Conservation (phyloP, 768 basidiomycete species). For the Pisolithus sp. region DNA sequence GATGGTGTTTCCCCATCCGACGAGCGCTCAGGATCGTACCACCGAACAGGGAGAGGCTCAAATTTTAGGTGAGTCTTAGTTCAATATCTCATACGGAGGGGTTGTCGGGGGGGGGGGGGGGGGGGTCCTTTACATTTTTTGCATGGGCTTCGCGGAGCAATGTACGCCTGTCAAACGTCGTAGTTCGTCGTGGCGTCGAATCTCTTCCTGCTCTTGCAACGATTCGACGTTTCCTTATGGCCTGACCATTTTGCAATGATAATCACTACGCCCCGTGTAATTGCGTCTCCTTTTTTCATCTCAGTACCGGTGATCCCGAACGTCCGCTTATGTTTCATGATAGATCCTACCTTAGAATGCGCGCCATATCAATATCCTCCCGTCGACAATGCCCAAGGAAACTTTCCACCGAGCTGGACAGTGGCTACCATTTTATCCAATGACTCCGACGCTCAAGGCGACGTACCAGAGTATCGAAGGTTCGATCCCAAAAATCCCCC, state of each 20-base stretch:
- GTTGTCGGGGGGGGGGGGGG: too few species aligned
- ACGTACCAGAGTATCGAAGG: conserved; percentile 35
- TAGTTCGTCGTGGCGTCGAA: too few species aligned
- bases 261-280: neutral
- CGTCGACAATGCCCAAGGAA: conserved; percentile 20
- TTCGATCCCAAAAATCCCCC: conserved; percentile 37
- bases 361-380: conserved; percentile 34
- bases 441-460: conserved; percentile 32
- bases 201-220: too few species aligned
- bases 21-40: conserved; percentile 20
- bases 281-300: neutral
- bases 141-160: too few species aligned
- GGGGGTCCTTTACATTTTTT: too few species aligned
- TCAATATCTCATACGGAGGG: too few species aligned
- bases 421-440: conserved; percentile 33
- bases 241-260: too few species aligned
- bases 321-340: neutral
- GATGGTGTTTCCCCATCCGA: neutral
- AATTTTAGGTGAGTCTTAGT: conserved; percentile 25
- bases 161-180: too few species aligned
- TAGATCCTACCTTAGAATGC: conserved; percentile 33
- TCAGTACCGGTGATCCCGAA: neutral
- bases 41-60: conserved; percentile 27
- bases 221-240: too few species aligned
- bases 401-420: conserved; percentile 38